These are phyloP conservation scores for Alternaria tenuissima DNA, from an alignment of 2,329 filamentous ascomycete genomes.

Conservation along the genomic window DNA sequence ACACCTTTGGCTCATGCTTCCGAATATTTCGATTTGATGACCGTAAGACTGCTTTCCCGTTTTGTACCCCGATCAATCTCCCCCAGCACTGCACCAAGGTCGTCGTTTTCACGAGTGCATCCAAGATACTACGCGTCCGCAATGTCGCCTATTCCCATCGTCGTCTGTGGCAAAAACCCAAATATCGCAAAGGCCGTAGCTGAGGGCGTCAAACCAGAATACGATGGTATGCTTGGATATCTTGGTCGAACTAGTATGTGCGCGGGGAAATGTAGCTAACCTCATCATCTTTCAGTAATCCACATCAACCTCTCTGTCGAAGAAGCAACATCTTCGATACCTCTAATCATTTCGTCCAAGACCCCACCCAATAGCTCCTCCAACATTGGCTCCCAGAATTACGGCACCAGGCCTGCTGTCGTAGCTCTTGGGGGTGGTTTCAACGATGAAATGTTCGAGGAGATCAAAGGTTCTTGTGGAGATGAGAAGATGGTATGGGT, in stretches of 20 bases:
- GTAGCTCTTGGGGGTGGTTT: slow-evolving; percentile 4
- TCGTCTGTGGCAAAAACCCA: slow-evolving; percentile 21
- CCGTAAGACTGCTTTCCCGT: neutral
- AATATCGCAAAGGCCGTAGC: slow-evolving; percentile 16
- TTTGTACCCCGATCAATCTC: neutral
- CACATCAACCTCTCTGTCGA: slow-evolving; percentile 23
- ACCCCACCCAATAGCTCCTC: neutral
- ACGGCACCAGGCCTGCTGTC: neutral
- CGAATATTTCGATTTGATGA: neutral
- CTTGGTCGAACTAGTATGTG: neutral
- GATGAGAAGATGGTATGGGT: slow-evolving; percentile 18
- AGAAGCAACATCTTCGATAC: slow-evolving; percentile 16
- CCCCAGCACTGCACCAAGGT: neutral
- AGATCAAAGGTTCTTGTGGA: slow-evolving; percentile 9
- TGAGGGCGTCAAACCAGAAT: slow-evolving; percentile 19
- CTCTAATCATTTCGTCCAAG: neutral
- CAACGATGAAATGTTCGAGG: neutral
- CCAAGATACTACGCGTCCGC: neutral
- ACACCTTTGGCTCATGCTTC: neutral
- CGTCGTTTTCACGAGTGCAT: neutral
- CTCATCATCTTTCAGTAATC: slow-evolving; percentile 3
- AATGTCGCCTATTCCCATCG: slow-evolving; percentile 22
- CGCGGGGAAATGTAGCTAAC: neutral
- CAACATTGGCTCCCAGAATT: neutral
- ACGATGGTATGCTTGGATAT: slow-evolving; percentile 17